These are phyloP conservation scores for Hippophae tibetana DNA, from an alignment of 306 rosid genomes.

Conservation along the genomic window DNA sequence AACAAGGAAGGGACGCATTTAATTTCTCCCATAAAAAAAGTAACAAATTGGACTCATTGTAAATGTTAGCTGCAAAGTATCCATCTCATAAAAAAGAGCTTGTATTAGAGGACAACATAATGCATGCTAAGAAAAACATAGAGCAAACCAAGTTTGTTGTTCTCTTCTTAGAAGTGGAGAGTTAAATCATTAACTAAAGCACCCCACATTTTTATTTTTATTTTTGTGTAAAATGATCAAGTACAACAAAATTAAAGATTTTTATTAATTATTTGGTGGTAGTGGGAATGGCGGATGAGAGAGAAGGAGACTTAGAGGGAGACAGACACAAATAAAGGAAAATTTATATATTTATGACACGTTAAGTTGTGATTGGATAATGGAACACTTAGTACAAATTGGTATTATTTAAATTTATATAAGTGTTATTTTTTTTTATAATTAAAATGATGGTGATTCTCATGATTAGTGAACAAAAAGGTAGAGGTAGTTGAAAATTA, in stretches of 20 bases:
- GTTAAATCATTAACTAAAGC: constrained; percentile 23
- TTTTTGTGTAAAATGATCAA: no score
- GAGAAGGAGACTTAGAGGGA: no score
- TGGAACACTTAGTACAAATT: background rate
- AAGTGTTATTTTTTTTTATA: constrained; percentile 13
- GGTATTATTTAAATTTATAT: background rate
- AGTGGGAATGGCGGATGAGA: constrained; percentile 11
- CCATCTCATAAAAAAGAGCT: constrained; percentile 13
- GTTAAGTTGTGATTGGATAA: constrained; percentile 2
- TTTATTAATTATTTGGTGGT: constrained; percentile 9
- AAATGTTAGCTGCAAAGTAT: constrained; percentile 18
- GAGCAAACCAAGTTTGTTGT: constrained; percentile 24
- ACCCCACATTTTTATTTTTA: background rate
- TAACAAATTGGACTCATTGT: constrained; percentile 19
- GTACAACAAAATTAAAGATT: background rate
- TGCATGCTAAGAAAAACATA: constrained; percentile 32
- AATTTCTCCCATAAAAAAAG: background rate
- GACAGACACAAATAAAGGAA: no score
- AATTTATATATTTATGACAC: no score
- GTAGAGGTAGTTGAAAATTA: constrained; percentile 18
- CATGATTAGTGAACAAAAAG: constrained; percentile 25
- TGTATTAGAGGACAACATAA: constrained; percentile 30
- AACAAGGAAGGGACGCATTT: background rate
- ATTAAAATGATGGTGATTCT: constrained; percentile 27
- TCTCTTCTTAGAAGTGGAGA: constrained; percentile 20